phyloP scores from a whole-genome alignment of 352 stramenopile species.

The Phytophthora aleatoria region DNA sequence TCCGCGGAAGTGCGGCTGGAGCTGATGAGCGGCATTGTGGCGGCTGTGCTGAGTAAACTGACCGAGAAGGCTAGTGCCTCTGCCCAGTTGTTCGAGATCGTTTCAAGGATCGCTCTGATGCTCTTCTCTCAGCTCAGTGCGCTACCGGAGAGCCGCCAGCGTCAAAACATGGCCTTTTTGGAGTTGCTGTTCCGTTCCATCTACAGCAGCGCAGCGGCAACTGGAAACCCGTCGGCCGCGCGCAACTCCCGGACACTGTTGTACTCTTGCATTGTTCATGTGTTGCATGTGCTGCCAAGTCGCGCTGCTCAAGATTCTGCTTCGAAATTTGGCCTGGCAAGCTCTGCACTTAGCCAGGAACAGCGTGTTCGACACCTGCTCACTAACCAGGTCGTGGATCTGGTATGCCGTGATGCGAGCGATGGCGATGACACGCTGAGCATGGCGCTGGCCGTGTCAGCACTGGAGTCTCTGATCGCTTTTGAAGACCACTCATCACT shows the following conservation, averaged over 20 bases:
- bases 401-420: constrained; percentile 77
- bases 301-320: constrained; percentile 20
- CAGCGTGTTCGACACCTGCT: constrained; percentile 44
- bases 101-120: constrained; percentile 66
- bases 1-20: constrained; percentile 63
- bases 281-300: constrained; percentile 51
- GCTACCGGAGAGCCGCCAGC: constrained; percentile 46
- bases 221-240: constrained; percentile 73
- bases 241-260: constrained; percentile 79
- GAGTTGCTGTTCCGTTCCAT: constrained; percentile 73
- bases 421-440: constrained; percentile 79
- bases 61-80: constrained; percentile 53
- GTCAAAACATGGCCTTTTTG: constrained; percentile 56
- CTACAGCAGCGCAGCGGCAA: constrained; percentile 57
- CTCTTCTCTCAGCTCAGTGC: constrained; percentile 60
- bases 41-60: constrained; percentile 66
- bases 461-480: constrained; percentile 67
- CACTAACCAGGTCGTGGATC: constrained; percentile 64
- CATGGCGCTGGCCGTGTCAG: constrained; percentile 81
- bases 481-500: constrained; percentile 55
- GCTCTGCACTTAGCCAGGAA: constrained; percentile 27
- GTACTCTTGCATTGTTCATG: constrained; percentile 79
- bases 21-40: constrained; percentile 67
- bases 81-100: constrained; percentile 81
- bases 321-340: constrained; percentile 20